Evolutionary conservation across 345 rosid genomes (phyloP).

Genomic region (Syzygium oleosum): DNA sequence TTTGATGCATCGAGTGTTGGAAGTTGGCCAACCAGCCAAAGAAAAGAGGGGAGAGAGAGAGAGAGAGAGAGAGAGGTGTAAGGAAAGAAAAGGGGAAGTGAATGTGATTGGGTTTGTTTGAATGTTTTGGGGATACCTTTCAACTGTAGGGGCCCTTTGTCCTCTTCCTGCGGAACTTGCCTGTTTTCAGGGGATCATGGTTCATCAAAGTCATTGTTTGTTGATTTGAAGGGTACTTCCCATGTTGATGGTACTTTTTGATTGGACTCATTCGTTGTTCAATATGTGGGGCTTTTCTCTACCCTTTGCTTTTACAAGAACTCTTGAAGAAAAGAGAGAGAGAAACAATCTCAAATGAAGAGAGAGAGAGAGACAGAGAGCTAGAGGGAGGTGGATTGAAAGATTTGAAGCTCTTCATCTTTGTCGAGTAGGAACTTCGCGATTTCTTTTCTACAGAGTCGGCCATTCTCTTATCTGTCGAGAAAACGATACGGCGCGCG

Average conservation of each 20-base stretch:
- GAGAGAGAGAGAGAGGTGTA: neutral
- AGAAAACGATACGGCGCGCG: neutral
- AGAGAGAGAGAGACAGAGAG: neutral
- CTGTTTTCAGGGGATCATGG: neutral
- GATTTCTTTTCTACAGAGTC: neutral
- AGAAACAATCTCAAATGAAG: neutral
- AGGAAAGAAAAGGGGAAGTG: constrained; percentile 12
- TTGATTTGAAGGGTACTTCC: neutral
- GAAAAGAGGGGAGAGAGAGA: neutral
- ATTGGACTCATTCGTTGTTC: neutral
- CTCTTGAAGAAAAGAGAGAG: neutral
- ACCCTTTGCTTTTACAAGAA: neutral
- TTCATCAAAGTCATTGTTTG: neutral
- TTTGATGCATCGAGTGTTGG: constrained; percentile 25
- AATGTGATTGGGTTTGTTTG: constrained; percentile 39
- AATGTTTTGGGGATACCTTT: constrained; percentile 24
- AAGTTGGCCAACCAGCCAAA: constrained; percentile 17
- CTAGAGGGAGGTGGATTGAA: no score
- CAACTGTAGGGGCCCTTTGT: neutral
- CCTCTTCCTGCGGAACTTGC: neutral
- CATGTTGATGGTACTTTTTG: neutral
- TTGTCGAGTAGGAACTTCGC: neutral
- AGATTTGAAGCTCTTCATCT: neutral
- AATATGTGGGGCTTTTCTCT: neutral
- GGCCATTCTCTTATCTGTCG: neutral